Percentiles rank a stretch among this genome's conserved stretches.
phyloP scores from a whole-genome alignment of 164 flowering plant genomes.

The Aristolochia contorta region DNA sequence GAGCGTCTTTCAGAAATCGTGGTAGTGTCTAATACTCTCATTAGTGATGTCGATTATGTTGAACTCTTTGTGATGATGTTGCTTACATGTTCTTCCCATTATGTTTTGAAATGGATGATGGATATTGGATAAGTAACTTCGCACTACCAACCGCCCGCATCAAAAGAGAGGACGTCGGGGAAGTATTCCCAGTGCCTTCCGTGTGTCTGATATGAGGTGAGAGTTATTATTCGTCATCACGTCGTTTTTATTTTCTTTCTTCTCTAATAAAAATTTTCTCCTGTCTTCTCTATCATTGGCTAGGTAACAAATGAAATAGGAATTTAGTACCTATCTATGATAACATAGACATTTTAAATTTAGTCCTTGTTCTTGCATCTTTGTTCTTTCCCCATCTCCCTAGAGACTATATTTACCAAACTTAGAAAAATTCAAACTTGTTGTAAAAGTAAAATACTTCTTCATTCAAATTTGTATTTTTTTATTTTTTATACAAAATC shows the following conservation, averaged over 20 bases:
- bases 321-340: no score
- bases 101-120: no score
- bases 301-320: no score
- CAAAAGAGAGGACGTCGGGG: background rate
- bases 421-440: no score
- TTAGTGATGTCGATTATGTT: background rate
- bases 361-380: no score
- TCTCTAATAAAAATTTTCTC: background rate
- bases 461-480: no score
- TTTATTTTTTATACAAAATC: no score
- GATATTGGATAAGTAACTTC: no score
- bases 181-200: background rate
- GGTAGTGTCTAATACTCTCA: background rate
- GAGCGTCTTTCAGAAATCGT: background rate
- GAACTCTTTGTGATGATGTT: constrained; percentile 1
- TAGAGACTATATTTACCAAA: no score
- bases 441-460: no score
- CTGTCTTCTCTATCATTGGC: background rate
- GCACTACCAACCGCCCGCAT: background rate
- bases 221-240: background rate
- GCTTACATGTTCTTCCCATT: background rate
- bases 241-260: background rate
- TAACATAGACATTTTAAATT: no score
- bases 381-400: no score
- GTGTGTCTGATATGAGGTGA: background rate